Base-by-base conservation (phyloP, 2,329 filamentous ascomycete species). In the Calonectria leucothoes region DNA sequence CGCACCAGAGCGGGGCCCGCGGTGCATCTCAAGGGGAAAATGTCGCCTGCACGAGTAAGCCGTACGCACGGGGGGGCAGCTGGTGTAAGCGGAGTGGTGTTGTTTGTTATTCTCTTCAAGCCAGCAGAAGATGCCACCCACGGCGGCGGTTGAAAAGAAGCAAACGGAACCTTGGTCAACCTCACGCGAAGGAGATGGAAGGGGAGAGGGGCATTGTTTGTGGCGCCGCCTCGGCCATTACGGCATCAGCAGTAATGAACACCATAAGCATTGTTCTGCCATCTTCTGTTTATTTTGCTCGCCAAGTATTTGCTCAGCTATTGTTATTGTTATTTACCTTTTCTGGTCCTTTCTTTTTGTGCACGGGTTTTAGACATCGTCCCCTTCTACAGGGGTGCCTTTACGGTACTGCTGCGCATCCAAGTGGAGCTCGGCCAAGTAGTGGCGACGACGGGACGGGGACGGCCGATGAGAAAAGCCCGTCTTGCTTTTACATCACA, bases 1-100 rank as follows among this genome's bases (percentile, higher is more conserved):
- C 59, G 72, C 74, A 75, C 72, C 15, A 25, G 66, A 69, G 76
- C 71, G 75, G 77, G 42, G 69, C 75, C 71, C 74, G 65, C 68
- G 73, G 75, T 31, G 35, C 71, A 55, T 51, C 25, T 27, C 57
- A 72, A 67, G 37, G 68, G 63, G 63, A 69, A 67, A 69, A 59
- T 45, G 45, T 29, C 45, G 59, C 57, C 45, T 52, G 63, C 68
- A 59, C 59, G 68, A 70, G 49, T 65, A 70, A 59, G 73, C 65
- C 42, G 66, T 73, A 35, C 33, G n/a, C n/a, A n/a, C n/a, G n/a
- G n/a, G n/a, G n/a, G 48, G 17, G 1, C 20, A 59, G 33, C 55
- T 74, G 59, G 51, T 59, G 52, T 49, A 51, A 64, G 59, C 59
- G 49, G n/a, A 25, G 49, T 66, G 64, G n/a, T 45, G 42, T 45